A percentile compares a stretch with the other conserved stretches of the same genome.
Conservation (phyloP, 805 yeast species). For the Teunomyces pallodes region DNA sequence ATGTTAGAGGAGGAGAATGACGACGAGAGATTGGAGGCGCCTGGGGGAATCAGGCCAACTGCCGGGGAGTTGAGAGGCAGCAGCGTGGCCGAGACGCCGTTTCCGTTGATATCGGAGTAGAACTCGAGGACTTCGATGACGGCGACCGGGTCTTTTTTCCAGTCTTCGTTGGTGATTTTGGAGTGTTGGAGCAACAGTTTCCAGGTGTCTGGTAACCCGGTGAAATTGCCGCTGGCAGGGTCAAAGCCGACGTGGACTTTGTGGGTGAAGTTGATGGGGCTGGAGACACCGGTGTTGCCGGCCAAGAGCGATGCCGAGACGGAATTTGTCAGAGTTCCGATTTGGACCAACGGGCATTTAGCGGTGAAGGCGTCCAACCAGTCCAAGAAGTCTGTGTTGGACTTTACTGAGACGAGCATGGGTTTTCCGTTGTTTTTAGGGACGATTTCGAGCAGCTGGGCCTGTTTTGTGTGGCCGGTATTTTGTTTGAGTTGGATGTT, state of each 20-base stretch:
- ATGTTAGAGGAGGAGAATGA: conserved; percentile 17
- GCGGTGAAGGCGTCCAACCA: conserved; percentile 90
- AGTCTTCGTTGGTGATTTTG: conserved; percentile 59
- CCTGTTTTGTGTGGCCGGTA: conserved; percentile 34
- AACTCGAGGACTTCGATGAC: conserved; percentile 61
- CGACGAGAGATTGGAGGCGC: background rate
- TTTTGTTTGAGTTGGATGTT: conserved; percentile 59
- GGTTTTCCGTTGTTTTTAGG: conserved; percentile 56
- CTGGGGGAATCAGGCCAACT: background rate
- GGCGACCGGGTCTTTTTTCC: conserved; percentile 63
- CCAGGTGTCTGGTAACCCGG: conserved; percentile 60
- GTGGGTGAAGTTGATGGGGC: conserved; percentile 93
- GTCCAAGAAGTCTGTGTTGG: conserved; percentile 74
- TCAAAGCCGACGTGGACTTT: conserved; percentile 87
- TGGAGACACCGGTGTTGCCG: conserved; percentile 61
- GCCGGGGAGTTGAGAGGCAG: conserved; percentile 30
- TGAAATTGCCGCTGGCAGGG: conserved; percentile 63
- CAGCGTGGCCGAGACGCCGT: conserved; percentile 21
- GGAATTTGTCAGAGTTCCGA: conserved; percentile 9
- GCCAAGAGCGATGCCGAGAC: conserved; percentile 7
- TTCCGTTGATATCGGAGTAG: conserved; percentile 47
- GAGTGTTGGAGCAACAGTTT: conserved; percentile 54
- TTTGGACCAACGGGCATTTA: conserved; percentile 62
- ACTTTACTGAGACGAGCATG: conserved; percentile 69
- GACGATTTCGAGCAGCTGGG: conserved; percentile 74